Evolutionary conservation across 257 asterid species (phyloP).

Genomic region (Anisodus acutangulus): DNA sequence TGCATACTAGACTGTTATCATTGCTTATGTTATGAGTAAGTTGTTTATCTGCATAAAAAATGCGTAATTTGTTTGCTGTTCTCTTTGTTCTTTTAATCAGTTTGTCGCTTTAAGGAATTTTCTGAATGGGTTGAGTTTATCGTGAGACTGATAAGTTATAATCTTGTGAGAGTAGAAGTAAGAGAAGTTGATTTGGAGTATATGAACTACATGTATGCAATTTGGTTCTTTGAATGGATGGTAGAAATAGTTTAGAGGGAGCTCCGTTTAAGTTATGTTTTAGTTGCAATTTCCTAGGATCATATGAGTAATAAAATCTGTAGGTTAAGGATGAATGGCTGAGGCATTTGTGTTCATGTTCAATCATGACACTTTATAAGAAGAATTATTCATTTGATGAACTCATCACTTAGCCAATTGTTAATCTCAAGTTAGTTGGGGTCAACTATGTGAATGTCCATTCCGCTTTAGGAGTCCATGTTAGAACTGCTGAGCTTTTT

Average conservation of each 20-base stretch:
- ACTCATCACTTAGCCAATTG: not conserved
- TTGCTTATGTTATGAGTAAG: not conserved
- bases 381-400: not conserved
- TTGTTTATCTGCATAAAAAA: not conserved
- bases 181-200: not conserved
- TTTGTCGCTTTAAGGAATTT: not conserved
- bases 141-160: not conserved
- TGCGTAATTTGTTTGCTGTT: not conserved
- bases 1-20: not conserved
- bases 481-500: not conserved
- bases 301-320: not conserved
- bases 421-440: not conserved
- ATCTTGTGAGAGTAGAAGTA: not conserved
- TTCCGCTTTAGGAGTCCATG: not conserved
- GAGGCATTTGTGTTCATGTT: slow-evolving; percentile 1
- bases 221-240: slow-evolving; percentile 4
- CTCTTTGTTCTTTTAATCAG: not conserved
- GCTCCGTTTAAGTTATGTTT: not conserved
- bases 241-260: not conserved
- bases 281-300: not conserved
- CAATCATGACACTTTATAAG: not conserved
- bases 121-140: not conserved
- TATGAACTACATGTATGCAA: not conserved
- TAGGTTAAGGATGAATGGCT: not conserved
- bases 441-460: not conserved